A percentile compares a stretch with the other conserved stretches of the same genome.
phyloP scores from a whole-genome alignment of 106 monocot genomes.

The Amphibolis antarctica region DNA sequence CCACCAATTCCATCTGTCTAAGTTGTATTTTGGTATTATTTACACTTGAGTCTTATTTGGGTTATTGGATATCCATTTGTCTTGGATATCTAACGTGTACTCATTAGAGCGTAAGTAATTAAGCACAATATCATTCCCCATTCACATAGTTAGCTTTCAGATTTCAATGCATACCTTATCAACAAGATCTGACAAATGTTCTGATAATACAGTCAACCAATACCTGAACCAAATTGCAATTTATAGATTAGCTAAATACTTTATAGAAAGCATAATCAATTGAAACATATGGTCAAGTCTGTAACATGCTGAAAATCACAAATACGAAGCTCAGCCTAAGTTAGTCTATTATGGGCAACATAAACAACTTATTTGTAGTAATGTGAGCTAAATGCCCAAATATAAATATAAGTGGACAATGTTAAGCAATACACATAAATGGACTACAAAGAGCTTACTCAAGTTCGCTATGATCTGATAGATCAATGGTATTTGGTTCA shows the following conservation, averaged over 20 bases:
- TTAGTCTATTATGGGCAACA: no score
- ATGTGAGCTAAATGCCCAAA: no score
- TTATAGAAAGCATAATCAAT: background rate
- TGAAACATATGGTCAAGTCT: background rate
- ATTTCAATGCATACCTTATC: conserved; percentile 67
- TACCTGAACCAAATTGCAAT: conserved; percentile 38
- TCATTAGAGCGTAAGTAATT: no score
- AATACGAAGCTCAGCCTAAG: no score
- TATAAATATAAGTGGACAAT: background rate
- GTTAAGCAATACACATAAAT: conserved; percentile 5
- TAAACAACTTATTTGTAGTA: no score
- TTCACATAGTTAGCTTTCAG: background rate
- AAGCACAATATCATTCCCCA: background rate
- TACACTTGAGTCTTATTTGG: no score
- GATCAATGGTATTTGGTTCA: conserved; percentile 96
- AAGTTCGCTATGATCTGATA: conserved; percentile 68
- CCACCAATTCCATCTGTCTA: no score
- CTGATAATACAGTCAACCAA: conserved; percentile 84
- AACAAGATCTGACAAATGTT: conserved; percentile 88
- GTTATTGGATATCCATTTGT: no score
- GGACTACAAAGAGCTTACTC: conserved; percentile 44
- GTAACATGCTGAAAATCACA: no score
- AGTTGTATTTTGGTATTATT: no score
- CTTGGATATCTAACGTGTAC: no score
- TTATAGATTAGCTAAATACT: background rate